Conservation (phyloP, 768 basidiomycete genomes). For the Mycena chlorophos region DNA sequence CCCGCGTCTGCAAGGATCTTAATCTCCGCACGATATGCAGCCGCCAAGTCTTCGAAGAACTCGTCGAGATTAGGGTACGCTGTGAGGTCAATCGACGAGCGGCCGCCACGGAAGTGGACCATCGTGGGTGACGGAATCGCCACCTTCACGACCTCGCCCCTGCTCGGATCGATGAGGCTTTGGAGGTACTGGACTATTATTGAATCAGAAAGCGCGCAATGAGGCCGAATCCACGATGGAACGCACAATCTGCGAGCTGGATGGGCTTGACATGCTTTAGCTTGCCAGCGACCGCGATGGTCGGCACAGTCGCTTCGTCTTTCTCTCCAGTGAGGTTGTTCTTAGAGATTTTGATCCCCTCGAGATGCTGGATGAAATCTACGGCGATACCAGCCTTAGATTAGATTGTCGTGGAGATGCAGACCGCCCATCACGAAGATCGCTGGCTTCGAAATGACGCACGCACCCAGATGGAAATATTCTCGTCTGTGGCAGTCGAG, state of each 20-base stretch:
- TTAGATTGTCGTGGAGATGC: neutral
- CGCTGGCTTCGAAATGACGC: no score
- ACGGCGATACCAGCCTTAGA: neutral
- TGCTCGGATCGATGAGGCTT: constrained; percentile 17
- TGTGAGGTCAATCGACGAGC: constrained; percentile 17
- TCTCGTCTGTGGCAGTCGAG: constrained; percentile 12
- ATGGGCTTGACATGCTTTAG: constrained; percentile 22
- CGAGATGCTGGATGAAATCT: constrained; percentile 23
- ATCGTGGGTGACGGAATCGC: constrained; percentile 25
- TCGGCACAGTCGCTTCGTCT: constrained; percentile 12
- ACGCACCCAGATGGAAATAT: constrained; percentile 30
- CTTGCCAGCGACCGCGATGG: constrained; percentile 19
- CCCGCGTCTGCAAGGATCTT: constrained; percentile 20
- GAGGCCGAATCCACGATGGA: neutral
- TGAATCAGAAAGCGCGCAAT: neutral
- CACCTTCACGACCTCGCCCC: constrained; percentile 20
- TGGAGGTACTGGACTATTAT: constrained; percentile 13
- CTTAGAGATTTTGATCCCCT: constrained; percentile 14
- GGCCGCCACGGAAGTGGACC: constrained; percentile 25
- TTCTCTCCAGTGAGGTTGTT: constrained; percentile 14
- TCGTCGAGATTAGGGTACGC: constrained; percentile 23
- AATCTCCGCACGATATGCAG: constrained; percentile 19
- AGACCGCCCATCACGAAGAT: no score
- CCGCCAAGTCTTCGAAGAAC: constrained; percentile 23
- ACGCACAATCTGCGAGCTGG: constrained; percentile 21